Evolutionary conservation across 2,329 filamentous ascomycete species (phyloP).

Genomic region (Aspergillus sergii): DNA sequence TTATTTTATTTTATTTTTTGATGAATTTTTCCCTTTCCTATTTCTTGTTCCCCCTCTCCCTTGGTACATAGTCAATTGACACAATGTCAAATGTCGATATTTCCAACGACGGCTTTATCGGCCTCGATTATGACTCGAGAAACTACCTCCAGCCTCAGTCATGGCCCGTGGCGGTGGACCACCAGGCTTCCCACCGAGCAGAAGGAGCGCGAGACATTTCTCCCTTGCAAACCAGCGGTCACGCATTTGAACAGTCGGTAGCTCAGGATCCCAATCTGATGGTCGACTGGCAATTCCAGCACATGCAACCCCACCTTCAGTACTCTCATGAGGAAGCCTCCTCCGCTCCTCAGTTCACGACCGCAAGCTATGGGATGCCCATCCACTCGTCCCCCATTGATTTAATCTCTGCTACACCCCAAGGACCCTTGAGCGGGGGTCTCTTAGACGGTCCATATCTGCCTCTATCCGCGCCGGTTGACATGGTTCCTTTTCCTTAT

Average conservation of each 20-base stretch:
- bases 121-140: slow-evolving; percentile 52
- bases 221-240: slow-evolving; percentile 47
- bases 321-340: slow-evolving; percentile 56
- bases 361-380: slow-evolving; percentile 59
- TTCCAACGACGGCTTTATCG: slow-evolving; percentile 48
- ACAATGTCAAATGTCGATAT: slow-evolving; percentile 51
- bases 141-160: slow-evolving; percentile 45
- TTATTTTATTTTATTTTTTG: slow-evolving; percentile 9
- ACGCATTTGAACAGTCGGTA: slow-evolving; percentile 47
- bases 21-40: slow-evolving; percentile 10
- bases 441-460: slow-evolving; percentile 67
- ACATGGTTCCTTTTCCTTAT: slow-evolving; percentile 71
- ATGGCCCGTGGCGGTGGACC: slow-evolving; percentile 49
- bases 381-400: slow-evolving; percentile 54
- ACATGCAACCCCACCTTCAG: slow-evolving; percentile 40
- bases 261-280: slow-evolving; percentile 47
- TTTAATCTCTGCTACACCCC: slow-evolving; percentile 56
- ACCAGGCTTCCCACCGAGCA: slow-evolving; percentile 40
- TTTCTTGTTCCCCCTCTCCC: slow-evolving; percentile 22
- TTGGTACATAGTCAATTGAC: slow-evolving; percentile 20
- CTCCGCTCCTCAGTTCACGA: slow-evolving; percentile 55
- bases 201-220: slow-evolving; percentile 45
- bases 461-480: slow-evolving; percentile 58
- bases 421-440: slow-evolving; percentile 63
- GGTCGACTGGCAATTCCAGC: slow-evolving; percentile 51